Base-by-base conservation (phyloP, 257 asterid species). In the Fraxinus excelsior region DNA sequence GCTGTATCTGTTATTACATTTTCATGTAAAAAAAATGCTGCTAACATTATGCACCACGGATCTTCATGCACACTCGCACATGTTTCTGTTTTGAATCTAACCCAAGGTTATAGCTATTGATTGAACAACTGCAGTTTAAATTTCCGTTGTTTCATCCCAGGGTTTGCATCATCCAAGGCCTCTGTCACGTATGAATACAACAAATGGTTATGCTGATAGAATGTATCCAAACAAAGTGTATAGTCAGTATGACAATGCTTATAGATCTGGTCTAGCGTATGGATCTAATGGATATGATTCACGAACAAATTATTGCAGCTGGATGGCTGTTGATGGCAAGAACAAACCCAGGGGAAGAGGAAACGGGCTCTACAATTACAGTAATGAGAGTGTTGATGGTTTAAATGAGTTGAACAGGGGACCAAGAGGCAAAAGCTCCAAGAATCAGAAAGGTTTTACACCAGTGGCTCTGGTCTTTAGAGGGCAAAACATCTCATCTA, bases 361-460 rank as follows among this genome's bases (percentile, higher is more conserved):
- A 68, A 86, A 82, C 77, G 82, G 85, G 66, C 74, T 77, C 69
- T 87, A 80, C 70, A 83, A 74, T 72, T 88, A 82, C 62, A 83
- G 82, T 16, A 86, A 82, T 4, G 94, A 86, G 77, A 84, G 80
- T 80, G 44, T 89, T 31, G 92, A 89, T 76, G 90, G 92, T 19
- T 80, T 91, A 74, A 89, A 88, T 67, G 96, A 91, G 79, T 78
- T 91, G 81, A 91, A 91, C 86, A 76, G 92, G 77, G 96, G 96
- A 75, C 96, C 96, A 1, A 80, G 96, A 80, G 84, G 91, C 60
- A 89, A 89, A 80, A 76, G 79, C 67, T 29, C 86, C 13, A 89
- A 82, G 88, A 82, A 35, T 71, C 83, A 77, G 60, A 91, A 86
- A 85, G 87, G 82, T 28, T 85, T 83, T 67, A 73, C 82, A 0